phyloP scores from a whole-genome alignment of 495 filamentous ascomycete genomes.

The Daldinia loculata region DNA sequence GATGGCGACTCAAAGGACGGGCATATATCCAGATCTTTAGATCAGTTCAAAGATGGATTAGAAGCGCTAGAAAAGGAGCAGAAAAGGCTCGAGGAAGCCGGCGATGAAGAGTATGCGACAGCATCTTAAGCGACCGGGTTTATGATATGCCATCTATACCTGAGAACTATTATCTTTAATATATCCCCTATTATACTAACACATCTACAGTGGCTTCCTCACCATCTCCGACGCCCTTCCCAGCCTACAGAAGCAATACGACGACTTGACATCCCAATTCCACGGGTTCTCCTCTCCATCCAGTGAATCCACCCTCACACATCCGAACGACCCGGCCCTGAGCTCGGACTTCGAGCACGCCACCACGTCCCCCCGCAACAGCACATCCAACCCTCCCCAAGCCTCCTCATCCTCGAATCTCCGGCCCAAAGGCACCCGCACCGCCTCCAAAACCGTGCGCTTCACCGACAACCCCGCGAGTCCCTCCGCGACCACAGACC shows the following conservation, averaged over 20 bases:
- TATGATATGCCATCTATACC: constrained; percentile 9
- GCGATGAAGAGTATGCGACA: constrained; percentile 62
- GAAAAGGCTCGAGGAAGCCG: constrained; percentile 64
- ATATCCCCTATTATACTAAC: constrained; percentile 19
- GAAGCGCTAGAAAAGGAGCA: constrained; percentile 75
- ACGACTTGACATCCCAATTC: constrained; percentile 67
- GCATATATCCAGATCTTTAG: constrained; percentile 87
- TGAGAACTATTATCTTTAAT: not conserved
- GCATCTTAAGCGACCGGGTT: not conserved
- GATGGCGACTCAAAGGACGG: constrained; percentile 82
- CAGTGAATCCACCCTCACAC: constrained; percentile 59
- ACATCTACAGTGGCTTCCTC: constrained; percentile 51
- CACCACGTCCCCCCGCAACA: constrained; percentile 59
- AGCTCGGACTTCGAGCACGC: constrained; percentile 73
- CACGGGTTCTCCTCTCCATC: constrained; percentile 64
- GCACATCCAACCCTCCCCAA: constrained; percentile 59
- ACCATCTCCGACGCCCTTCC: constrained; percentile 58
- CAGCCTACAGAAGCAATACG: constrained; percentile 65
- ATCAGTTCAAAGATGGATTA: constrained; percentile 84
- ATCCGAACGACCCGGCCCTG: constrained; percentile 74
- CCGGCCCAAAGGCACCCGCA: constrained; percentile 37
- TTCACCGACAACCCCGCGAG: constrained; percentile 74
- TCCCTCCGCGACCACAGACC: constrained; percentile 47
- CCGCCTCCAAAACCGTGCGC: constrained; percentile 79
- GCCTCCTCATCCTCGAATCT: constrained; percentile 51